Conservation (phyloP, 225 moss, liverwort and hornwort species). For the Pseudisothecium myosuroides region DNA sequence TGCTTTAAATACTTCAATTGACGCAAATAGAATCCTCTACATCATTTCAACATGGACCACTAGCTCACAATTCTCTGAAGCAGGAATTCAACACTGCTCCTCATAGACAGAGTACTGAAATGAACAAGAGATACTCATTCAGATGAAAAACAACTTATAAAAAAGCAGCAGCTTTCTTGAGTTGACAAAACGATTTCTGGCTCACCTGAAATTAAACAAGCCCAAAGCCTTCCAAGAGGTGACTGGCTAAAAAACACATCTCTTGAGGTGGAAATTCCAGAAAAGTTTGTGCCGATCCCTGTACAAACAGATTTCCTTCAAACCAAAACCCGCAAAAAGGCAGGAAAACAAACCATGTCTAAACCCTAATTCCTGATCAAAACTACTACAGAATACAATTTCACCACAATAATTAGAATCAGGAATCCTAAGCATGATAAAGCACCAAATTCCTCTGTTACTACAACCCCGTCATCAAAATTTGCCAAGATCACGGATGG, state of each 20-base stretch:
- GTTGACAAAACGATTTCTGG: not conserved
- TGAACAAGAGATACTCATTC: not conserved
- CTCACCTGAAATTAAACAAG: conserved; percentile 18
- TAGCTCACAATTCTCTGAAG: not conserved
- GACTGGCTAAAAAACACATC: not conserved
- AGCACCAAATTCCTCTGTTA: not conserved
- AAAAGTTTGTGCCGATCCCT: not conserved
- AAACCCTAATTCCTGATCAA: not conserved
- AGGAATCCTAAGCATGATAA: not conserved
- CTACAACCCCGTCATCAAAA: not conserved
- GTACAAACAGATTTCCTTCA: not conserved
- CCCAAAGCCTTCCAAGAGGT: not conserved
- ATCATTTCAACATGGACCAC: not conserved
- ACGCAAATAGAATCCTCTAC: not conserved
- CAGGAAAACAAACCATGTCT: not conserved
- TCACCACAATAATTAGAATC: not conserved
- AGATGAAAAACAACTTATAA: not conserved
- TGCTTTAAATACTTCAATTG: not conserved
- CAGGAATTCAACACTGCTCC: not conserved
- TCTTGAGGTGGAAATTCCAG: not conserved
- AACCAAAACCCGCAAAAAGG: not conserved
- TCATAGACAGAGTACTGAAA: not conserved
- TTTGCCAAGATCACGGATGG: not conserved
- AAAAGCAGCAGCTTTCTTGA: not conserved
- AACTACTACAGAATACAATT: not conserved